A percentile compares a stretch with the other conserved stretches of the same genome.
phyloP scores from a whole-genome alignment of 140 eudicot genomes.

The Oenanthe javanica region DNA sequence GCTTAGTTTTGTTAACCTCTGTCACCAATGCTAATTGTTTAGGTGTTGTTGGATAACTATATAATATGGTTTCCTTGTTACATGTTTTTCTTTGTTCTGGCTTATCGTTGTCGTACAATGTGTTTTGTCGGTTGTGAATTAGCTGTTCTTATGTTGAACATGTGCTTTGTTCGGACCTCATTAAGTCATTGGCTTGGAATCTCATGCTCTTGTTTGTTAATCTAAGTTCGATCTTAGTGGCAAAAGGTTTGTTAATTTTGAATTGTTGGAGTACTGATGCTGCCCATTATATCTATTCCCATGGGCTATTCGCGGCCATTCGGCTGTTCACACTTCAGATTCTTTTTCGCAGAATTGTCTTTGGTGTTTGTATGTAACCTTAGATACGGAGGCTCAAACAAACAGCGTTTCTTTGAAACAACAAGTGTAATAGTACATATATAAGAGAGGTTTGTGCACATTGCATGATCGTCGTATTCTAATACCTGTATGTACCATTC shows the following conservation, averaged over 20 bases:
- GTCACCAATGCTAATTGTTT: slow-evolving; percentile 6
- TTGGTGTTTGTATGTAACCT: background rate
- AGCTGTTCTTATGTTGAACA: slow-evolving; percentile 18
- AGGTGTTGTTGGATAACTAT: background rate
- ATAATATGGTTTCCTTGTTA: slow-evolving; percentile 1
- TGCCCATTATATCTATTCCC: background rate
- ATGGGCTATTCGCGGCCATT: slow-evolving; percentile 15
- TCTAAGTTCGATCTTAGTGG: background rate
- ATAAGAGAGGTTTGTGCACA: background rate
- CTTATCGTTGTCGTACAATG: background rate
- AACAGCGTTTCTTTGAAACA: too few species aligned
- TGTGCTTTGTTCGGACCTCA: slow-evolving; percentile 3
- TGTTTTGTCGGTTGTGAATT: slow-evolving; percentile 9
- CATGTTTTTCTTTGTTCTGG: slow-evolving; percentile 9
- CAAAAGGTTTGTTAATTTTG: background rate
- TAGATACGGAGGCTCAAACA: background rate
- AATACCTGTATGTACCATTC: too few species aligned
- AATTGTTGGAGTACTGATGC: slow-evolving; percentile 14
- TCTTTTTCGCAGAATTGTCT: background rate
- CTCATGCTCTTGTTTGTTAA: slow-evolving; percentile 5
- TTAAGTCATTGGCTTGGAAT: slow-evolving; percentile 19
- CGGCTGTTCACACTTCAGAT: slow-evolving; percentile 9
- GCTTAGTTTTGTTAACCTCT: slow-evolving; percentile 1
- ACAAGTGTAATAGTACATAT: too few species aligned
- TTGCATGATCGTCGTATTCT: background rate